Base-by-base conservation (phyloP, 495 filamentous ascomycete species). In the Xylaria flabelliformis region DNA sequence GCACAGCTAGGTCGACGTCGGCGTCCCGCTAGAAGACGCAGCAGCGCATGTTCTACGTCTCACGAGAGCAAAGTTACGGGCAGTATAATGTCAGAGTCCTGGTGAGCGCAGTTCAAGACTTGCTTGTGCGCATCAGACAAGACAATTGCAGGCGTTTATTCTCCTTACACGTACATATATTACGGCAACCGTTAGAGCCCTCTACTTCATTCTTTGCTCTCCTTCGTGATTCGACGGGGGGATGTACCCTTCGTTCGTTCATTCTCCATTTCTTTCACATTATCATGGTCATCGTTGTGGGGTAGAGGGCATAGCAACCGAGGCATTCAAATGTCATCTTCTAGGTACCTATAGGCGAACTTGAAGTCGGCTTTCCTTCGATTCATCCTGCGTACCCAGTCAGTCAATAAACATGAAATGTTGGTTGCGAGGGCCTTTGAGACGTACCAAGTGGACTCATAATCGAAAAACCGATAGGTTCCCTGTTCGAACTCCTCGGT, bases 401-500 rank as follows among this genome's bases (percentile, higher is more conserved):
- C 58, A 72, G 74, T 61, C 66, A 51, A 39, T 17, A 67, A 17
- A 53, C 56, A 41, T 10, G 13, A 46, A 41, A 51, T 36, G 19
- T 17, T 42, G 4, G 12, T 34, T 26, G 50, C 39, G 32, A 56
- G 56, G 59, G 21, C 58, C n/a, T 6, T 61, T 61, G 58, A 61
- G 36, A 88, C 93, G 82, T 82, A 99, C 96, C 96, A 99, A 76
- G 96, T 99, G 81, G 95, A 98, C 86, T 99, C 96, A 77, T 98
- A 99, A 81, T 99, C 96, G 83, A 99, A 99, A 84, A 99, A 99
- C 56, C 96, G 90, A 83, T 99, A 99, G 6, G 96, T 98, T 34
- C 96, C 96, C 82, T 99, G 95, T 84, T 99, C 96, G 73, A 92
- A 98, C 80, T 99, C 96, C 79, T 99, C 97, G 0, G 96, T 98